A percentile compares a stretch with the other conserved stretches of the same genome.
These are phyloP conservation scores for Kwoniella newhampshirensis DNA, from an alignment of 768 basidiomycete species.

Conservation along the genomic window DNA sequence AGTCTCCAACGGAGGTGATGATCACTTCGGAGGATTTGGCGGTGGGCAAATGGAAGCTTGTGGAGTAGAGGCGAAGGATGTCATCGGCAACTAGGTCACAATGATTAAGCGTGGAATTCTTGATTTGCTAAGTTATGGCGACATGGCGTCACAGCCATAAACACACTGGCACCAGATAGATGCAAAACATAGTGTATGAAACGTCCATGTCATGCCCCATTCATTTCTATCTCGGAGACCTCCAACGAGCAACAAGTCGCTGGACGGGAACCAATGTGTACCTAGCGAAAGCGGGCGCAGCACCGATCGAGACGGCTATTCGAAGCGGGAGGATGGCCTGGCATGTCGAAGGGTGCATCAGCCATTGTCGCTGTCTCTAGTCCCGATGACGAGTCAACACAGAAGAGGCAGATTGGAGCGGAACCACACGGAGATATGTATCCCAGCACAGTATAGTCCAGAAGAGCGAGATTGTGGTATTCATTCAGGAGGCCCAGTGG, in stretches of 20 bases:
- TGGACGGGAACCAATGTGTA: conserved; percentile 19
- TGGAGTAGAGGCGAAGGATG: too few relatives aligned
- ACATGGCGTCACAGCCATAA: too few relatives aligned
- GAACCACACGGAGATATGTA: too few relatives aligned
- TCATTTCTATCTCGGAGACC: too few relatives aligned
- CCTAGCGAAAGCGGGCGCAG: conserved; percentile 72
- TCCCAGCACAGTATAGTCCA: background rate
- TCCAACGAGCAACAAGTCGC: conserved; percentile 1
- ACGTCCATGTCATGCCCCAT: too few relatives aligned
- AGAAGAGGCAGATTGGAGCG: too few relatives aligned
- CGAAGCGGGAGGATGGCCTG: conserved; percentile 74
- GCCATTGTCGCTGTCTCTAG: background rate
- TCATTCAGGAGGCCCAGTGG: conserved; percentile 19
- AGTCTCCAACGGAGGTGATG: background rate
- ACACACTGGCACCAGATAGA: too few relatives aligned
- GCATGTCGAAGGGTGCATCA: background rate
- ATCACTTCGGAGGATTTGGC: background rate
- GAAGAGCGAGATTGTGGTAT: too few relatives aligned
- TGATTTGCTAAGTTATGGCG: too few relatives aligned
- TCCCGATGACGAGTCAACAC: too few relatives aligned
- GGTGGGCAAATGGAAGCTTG: conserved; percentile 5
- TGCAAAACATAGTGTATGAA: too few relatives aligned
- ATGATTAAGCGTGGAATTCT: too few relatives aligned
- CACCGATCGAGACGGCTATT: conserved; percentile 69
- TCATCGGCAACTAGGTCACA: background rate